A percentile compares a stretch with the other conserved stretches of the same genome.
These are phyloP conservation scores for Acmispon strigosus DNA, from an alignment of 306 rosid species.

Conservation along the genomic window DNA sequence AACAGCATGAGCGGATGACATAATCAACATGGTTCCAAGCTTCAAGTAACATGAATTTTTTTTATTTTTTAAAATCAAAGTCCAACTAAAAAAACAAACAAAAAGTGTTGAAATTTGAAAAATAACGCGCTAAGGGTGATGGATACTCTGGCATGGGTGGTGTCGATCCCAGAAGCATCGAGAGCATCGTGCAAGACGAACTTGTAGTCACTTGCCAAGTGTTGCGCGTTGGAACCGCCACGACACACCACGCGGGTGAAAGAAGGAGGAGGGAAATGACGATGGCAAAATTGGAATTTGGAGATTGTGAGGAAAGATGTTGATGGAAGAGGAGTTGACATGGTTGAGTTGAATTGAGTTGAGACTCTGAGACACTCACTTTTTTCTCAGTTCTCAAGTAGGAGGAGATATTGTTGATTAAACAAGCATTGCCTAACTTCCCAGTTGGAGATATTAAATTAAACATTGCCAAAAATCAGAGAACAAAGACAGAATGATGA, in stretches of 20 bases:
- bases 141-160: constrained; percentile 65
- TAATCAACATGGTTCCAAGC: too few species aligned
- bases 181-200: constrained; percentile 73
- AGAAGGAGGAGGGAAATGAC: background rate
- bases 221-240: constrained; percentile 18
- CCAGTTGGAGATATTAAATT: too few species aligned
- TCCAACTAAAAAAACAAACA: too few species aligned
- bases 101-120: background rate
- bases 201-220: constrained; percentile 31
- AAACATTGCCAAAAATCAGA: too few species aligned
- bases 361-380: background rate
- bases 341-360: background rate
- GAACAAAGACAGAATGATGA: too few species aligned
- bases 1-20: too few species aligned
- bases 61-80: too few species aligned
- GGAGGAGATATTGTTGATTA: too few species aligned
- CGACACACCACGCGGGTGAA: constrained; percentile 33
- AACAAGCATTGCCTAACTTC: too few species aligned
- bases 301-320: constrained; percentile 20
- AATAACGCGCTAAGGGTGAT: too few species aligned
- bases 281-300: constrained; percentile 35
- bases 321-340: constrained; percentile 2
- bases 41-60: background rate
- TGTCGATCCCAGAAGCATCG: constrained; percentile 68
- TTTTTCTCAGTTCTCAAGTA: too few species aligned